Evolutionary conservation across 305 asterid genomes (phyloP).

Genomic region (Lippia alba): DNA sequence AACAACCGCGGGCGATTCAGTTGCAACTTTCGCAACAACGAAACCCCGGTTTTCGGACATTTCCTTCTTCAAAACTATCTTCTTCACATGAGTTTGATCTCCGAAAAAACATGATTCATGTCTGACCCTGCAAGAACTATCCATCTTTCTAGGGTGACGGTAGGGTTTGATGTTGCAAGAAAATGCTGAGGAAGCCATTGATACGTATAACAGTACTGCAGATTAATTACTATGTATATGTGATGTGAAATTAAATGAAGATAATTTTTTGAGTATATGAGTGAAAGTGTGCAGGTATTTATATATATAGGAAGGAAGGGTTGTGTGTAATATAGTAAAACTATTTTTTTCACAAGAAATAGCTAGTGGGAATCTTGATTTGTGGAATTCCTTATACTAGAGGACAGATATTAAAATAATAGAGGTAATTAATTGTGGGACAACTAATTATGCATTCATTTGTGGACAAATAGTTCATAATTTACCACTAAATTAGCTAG

Average conservation of each 20-base stretch:
- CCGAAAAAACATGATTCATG: slow-evolving; percentile 34
- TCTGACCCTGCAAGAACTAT: slow-evolving; percentile 9
- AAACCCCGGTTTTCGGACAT: neutral
- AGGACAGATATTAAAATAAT: slow-evolving; percentile 37
- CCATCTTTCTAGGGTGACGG: slow-evolving; percentile 10
- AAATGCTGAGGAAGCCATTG: slow-evolving; percentile 60
- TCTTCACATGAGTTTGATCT: slow-evolving; percentile 18
- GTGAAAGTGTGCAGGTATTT: slow-evolving; percentile 38
- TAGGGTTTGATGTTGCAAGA: slow-evolving; percentile 40
- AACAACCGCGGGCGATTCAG: slow-evolving; percentile 41
- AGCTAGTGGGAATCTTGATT: slow-evolving; percentile 62
- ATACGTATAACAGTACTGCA: neutral
- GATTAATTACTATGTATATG: neutral
- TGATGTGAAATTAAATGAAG: neutral
- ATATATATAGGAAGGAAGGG: slow-evolving; percentile 47
- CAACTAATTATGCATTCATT: slow-evolving; percentile 17
- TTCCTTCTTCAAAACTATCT: neutral
- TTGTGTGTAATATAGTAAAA: neutral
- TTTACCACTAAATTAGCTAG: neutral
- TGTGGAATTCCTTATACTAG: slow-evolving; percentile 54
- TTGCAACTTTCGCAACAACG: slow-evolving; percentile 50
- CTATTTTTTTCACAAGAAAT: neutral
- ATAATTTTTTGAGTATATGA: slow-evolving; percentile 20
- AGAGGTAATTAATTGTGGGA: neutral
- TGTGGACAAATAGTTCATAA: slow-evolving; percentile 32